Evolutionary conservation across 1,284 basidiomycete genomes (phyloP).

Genomic region (Heterobasidion parviporum): DNA sequence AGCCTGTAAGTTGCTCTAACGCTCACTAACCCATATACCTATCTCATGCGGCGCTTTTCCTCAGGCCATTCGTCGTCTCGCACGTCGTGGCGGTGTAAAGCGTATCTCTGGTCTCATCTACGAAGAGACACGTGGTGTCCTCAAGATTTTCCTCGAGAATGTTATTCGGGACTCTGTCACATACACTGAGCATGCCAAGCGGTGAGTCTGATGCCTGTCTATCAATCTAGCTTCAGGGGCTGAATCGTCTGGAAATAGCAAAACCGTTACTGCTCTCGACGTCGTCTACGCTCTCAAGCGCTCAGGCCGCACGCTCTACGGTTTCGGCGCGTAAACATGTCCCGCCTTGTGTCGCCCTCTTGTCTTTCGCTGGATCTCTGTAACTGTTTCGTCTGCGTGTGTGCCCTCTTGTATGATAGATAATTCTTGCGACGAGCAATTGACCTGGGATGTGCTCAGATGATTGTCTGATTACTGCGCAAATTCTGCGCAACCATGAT

Average conservation of each 20-base stretch:
- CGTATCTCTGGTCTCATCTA: constrained; percentile 81
- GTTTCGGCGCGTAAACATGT: constrained; percentile 52
- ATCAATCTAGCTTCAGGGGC: background rate
- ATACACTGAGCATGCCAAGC: constrained; percentile 86
- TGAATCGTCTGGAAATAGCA: constrained; percentile 29
- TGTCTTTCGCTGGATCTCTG: background rate
- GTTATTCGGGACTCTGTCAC: constrained; percentile 85
- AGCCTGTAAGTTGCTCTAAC: constrained; percentile 27
- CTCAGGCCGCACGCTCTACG: constrained; percentile 74
- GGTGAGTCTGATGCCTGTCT: constrained; percentile 24
- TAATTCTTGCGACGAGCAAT: background rate
- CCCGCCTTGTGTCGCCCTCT: background rate
- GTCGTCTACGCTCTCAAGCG: constrained; percentile 83
- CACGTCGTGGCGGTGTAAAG: constrained; percentile 81
- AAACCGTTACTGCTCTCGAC: constrained; percentile 79
- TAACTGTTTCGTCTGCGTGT: background rate
- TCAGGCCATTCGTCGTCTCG: constrained; percentile 76
- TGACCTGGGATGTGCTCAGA: too few species aligned
- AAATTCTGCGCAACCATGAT: too few species aligned
- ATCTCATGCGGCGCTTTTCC: background rate
- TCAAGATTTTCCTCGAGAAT: constrained; percentile 77
- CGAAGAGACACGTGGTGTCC: constrained; percentile 76
- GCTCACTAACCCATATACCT: background rate
- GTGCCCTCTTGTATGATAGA: background rate
- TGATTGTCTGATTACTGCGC: too few species aligned